Percentiles rank a stretch among this genome's conserved stretches.
Evolutionary conservation across 805 yeast species (phyloP).

Genomic region (Lipomyces starkeyi): DNA sequence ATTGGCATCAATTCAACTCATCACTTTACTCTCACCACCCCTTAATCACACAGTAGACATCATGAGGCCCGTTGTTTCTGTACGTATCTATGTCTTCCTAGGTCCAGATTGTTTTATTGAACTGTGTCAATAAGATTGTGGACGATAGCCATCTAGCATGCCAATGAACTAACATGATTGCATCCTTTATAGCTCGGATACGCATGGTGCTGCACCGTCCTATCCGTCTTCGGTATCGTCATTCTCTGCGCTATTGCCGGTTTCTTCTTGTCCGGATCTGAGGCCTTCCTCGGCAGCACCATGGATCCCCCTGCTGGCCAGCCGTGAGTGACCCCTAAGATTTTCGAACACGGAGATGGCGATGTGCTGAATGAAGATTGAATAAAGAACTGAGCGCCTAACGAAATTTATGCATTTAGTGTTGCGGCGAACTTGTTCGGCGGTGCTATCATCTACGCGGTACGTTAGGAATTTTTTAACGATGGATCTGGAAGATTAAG

Average conservation of each 20-base stretch:
- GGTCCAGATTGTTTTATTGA: background rate
- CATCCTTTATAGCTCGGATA: constrained; percentile 33
- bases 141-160: background rate
- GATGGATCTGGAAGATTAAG: background rate
- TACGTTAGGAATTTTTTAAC: constrained; percentile 15
- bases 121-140: background rate
- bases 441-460: constrained; percentile 81
- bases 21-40: constrained; percentile 5
- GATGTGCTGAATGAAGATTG: background rate
- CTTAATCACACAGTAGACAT: background rate
- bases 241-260: constrained; percentile 85
- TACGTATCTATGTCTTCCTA: constrained; percentile 12
- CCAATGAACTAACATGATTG: background rate
- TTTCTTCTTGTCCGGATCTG: constrained; percentile 80
- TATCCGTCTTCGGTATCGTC: constrained; percentile 90
- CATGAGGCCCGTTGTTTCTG: constrained; percentile 39
- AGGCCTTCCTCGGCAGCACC: constrained; percentile 89
- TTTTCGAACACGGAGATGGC: background rate
- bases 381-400: background rate
- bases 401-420: constrained; percentile 42
- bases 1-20: background rate
- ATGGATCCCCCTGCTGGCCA: constrained; percentile 91
- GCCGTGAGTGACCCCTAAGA: constrained; percentile 54
- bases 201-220: constrained; percentile 94
- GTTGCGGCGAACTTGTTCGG: constrained; percentile 90